Base-by-base conservation (phyloP, 2,329 filamentous ascomycete genomes). In the Sporothrix humicola region DNA sequence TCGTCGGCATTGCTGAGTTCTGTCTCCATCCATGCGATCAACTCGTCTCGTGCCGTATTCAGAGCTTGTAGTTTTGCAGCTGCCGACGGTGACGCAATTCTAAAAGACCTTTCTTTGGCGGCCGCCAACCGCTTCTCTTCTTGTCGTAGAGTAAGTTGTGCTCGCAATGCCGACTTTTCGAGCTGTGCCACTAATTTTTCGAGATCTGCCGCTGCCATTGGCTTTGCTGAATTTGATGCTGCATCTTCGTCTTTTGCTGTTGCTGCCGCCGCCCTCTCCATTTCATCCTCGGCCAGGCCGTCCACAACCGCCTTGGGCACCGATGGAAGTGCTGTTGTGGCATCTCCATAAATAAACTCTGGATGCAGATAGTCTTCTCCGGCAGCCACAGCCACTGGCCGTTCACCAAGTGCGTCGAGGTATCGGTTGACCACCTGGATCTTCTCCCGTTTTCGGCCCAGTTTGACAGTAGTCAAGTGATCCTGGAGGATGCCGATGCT, bases 1-100 rank as follows among this genome's bases (percentile, higher is more conserved):
- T 78, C 78, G 6, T 79, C 66, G 1, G 88, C 87, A 72, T 87
- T 88, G 70, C 84, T 82, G 26, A 92, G 81, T 78, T 91, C 90
- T 5, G 81, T 82, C 79, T 92, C 90, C 73, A 92, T 90, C 90
- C 90, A 92, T 73, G 81, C 83, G 74, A 92, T 91, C 69, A 92
- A 83, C 75, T 88, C 87, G 70, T 87, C 86, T 17, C 90, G 85
- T 12, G 89, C 88, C 8, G 82, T 82, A 58, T 84, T 85, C 10
- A 92, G 81, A 15, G 90, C 90, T 66, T 84, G 82, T 2, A 89
- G 76, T 75, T 86, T 87, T 17, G 82, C 79, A 76, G 15, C 81
- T 79, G 12, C 79, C 20, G 66, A n/a, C 5, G 12, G 48, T 3
- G 73, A 20, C 17, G 73, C 37, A 26, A 6, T 20, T 6, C 42